A percentile compares a stretch with the other conserved stretches of the same genome.
These are phyloP conservation scores for Zygoascus ofunaensis DNA, from an alignment of 805 yeast species.

Conservation along the genomic window DNA sequence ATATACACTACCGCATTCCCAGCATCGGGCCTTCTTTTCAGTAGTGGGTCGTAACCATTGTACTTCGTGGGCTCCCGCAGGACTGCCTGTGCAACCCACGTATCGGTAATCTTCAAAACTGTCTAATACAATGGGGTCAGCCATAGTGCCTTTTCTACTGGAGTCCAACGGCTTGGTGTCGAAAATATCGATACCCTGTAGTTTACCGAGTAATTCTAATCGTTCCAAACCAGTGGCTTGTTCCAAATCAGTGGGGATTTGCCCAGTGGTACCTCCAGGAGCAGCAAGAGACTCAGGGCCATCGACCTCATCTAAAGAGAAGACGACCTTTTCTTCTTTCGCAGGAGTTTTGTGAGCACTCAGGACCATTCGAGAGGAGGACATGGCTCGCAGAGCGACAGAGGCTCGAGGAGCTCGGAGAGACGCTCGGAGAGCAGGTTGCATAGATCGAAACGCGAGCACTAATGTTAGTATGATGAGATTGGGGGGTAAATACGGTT, in stretches of 20 bases:
- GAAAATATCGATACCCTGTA: slow-evolving; percentile 85
- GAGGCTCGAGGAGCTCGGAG: no score
- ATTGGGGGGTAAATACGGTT: no score
- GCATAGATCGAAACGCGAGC: background rate
- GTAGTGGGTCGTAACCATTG: slow-evolving; percentile 88
- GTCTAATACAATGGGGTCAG: slow-evolving; percentile 82
- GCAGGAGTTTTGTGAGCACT: slow-evolving; percentile 1
- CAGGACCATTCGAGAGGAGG: background rate
- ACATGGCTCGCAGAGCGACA: background rate
- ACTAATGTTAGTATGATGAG: background rate
- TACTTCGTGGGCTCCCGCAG: slow-evolving; percentile 83
- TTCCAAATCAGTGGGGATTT: slow-evolving; percentile 86
- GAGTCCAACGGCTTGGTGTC: slow-evolving; percentile 83
- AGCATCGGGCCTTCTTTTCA: slow-evolving; percentile 83
- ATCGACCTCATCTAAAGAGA: slow-evolving; percentile 63
- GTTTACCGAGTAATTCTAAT: slow-evolving; percentile 84
- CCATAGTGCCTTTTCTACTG: slow-evolving; percentile 83
- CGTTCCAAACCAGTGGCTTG: slow-evolving; percentile 99
- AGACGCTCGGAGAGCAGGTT: background rate
- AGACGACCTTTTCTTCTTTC: slow-evolving; percentile 40
- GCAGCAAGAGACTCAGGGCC: slow-evolving; percentile 76
- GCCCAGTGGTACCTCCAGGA: slow-evolving; percentile 76
- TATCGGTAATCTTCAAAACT: slow-evolving; percentile 88
- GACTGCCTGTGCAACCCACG: slow-evolving; percentile 95
- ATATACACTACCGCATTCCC: slow-evolving; percentile 98